Evolutionary conservation across 805 yeast genomes (phyloP), one percentile per base, ranked within the genome.

Genomic region (Lipomyces anomalus): DNA sequence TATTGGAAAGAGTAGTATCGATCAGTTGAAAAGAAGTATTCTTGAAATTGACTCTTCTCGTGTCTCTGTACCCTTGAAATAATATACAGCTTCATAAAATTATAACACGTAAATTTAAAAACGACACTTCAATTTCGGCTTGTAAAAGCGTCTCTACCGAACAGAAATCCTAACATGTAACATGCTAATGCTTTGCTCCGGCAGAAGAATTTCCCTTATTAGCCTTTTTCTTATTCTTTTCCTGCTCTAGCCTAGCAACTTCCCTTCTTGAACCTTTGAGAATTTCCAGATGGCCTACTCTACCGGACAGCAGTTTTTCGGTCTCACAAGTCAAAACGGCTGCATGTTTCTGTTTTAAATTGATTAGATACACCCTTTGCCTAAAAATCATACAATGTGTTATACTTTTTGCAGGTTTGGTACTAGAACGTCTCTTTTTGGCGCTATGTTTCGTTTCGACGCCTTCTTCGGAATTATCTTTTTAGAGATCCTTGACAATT

Each of bases 201-300:
- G n/a, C n/a, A n/a, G n/a, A n/a, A n/a, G 39, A 30, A 22, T 40
- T 35, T 24, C 20, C 44, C 23, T 49, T 48, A 2, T 49, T 43
- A 26, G 32, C 34, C 47, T 49, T 52, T 50, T 39, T 44, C 50
- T 53, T 44, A 42, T 44, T 64, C 60, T 58, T 72, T 67, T 38
- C 58, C 60, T 63, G 76, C 78, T 70, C 76, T 16, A 64, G 69
- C 61, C 76, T 84, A 61, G 86, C 95, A 16, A 85, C 48, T 57
- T 84, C 78, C 67, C 94, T 78, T 70, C 97, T 79, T 5, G 92
- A 80, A 13, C 98, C 98, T 65, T 85, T 88, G 53, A 90, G 69
- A 33, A 90, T 63, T 67, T 90, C 98, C 58, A 90, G 73, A 65
- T 90, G 97, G 22, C 98, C 98, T 5, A 90, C 97, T 63, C 90